A percentile compares a stretch with the other conserved stretches of the same genome.
Evolutionary conservation across 23 red algal genomes (phyloP).

Genomic region (Chondrus crispus): DNA sequence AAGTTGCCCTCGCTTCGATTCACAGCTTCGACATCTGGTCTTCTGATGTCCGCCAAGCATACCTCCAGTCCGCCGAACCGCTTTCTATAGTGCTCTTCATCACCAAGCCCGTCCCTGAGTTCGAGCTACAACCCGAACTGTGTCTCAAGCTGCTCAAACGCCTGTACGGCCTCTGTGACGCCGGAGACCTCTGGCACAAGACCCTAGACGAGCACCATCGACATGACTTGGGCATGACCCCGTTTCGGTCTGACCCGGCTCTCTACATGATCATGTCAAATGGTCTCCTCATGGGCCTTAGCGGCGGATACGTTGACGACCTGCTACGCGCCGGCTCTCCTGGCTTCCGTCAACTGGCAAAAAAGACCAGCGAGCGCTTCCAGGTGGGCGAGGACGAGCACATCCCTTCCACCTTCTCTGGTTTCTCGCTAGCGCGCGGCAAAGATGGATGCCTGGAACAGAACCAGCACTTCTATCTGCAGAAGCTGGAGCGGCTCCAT

Average conservation of each 20-base stretch:
- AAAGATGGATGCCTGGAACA: too few relatives aligned
- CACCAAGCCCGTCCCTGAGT: neutral
- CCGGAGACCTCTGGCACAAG: constrained; percentile 16
- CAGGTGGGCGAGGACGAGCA: neutral
- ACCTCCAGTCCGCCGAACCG: constrained; percentile 22
- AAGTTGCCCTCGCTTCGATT: neutral
- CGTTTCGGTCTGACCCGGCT: constrained; percentile 9
- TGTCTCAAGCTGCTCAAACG: constrained; percentile 13
- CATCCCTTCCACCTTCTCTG: neutral
- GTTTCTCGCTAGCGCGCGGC: too few relatives aligned
- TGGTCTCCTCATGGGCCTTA: neutral
- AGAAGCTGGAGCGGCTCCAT: too few relatives aligned
- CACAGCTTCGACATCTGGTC: neutral
- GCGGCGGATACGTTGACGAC: constrained; percentile 5
- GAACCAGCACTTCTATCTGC: too few relatives aligned
- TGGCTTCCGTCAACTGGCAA: neutral
- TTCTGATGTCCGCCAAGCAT: constrained; percentile 12
- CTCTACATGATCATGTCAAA: neutral
- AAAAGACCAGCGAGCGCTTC: neutral
- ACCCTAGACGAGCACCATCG: constrained; percentile 9
- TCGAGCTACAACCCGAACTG: constrained; percentile 2
- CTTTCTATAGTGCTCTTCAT: neutral
- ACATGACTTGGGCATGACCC: neutral
- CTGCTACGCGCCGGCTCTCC: neutral
- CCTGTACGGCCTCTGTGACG: constrained; percentile 18